A percentile compares a stretch with the other conserved stretches of the same genome.
These are phyloP conservation scores for Plasmopara viticola DNA, from an alignment of 352 stramenopile species.

Conservation along the genomic window DNA sequence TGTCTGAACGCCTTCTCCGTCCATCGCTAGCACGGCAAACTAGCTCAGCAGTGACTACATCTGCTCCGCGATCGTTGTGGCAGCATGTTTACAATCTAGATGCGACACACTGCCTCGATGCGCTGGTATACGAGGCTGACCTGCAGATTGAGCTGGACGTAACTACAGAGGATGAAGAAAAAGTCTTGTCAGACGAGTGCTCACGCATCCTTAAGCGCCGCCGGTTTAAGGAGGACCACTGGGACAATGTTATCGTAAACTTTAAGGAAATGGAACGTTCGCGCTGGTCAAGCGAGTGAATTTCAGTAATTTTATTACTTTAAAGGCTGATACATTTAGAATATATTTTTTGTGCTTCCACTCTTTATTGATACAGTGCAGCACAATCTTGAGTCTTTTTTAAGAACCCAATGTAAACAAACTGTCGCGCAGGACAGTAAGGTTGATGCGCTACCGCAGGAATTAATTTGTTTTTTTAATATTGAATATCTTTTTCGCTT, in stretches of 20 bases:
- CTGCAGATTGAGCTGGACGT: constrained; percentile 62
- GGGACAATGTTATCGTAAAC: constrained; percentile 83
- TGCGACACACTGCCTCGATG: constrained; percentile 46
- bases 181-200: constrained; percentile 65
- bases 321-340: no score
- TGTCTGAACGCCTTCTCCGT: no score
- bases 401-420: no score
- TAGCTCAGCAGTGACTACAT: neutral
- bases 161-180: constrained; percentile 70
- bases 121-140: constrained; percentile 49
- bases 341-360: no score
- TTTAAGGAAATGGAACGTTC: constrained; percentile 87
- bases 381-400: no score
- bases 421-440: no score
- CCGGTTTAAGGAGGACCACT: constrained; percentile 78
- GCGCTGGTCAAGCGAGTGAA: constrained; percentile 72
- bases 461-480: no score
- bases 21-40: no score
- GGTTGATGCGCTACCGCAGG: no score
- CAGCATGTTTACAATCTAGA: constrained; percentile 42
- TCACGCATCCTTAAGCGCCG: constrained; percentile 50
- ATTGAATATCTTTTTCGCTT: no score
- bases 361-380: no score
- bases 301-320: no score
- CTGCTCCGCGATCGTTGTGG: constrained; percentile 20